These are phyloP conservation scores for Colletotrichum falcatum DNA, from an alignment of 2,329 filamentous ascomycete species.

Conservation along the genomic window DNA sequence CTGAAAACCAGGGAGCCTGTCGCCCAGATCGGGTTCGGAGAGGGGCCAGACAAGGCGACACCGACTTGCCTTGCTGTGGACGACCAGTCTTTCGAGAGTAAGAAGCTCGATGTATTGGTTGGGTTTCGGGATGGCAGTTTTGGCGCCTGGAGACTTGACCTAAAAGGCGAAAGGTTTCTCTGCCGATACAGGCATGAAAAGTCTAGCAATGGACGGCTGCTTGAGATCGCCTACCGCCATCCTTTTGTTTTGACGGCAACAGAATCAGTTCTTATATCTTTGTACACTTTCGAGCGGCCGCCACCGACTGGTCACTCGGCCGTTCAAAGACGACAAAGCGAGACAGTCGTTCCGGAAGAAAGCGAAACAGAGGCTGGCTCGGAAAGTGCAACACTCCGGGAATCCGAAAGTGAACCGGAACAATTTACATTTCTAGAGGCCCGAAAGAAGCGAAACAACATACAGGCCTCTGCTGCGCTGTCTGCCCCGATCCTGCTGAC, in stretches of 20 bases:
- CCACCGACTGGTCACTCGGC: background rate
- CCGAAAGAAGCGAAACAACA: background rate
- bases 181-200: conserved; percentile 69
- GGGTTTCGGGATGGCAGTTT: conserved; percentile 81
- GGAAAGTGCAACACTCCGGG: conserved; percentile 21
- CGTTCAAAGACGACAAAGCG: conserved; percentile 10
- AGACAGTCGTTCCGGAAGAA: conserved; percentile 12
- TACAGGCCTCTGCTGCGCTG: conserved; percentile 32
- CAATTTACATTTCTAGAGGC: background rate
- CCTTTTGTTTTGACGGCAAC: conserved; percentile 87
- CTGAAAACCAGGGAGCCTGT: conserved; percentile 72
- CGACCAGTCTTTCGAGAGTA: conserved; percentile 56
- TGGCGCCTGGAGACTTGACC: conserved; percentile 73
- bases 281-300: conserved; percentile 73
- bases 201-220: conserved; percentile 74
- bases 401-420: conserved; percentile 26
- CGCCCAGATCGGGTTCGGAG: conserved; percentile 58
- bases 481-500: conserved; percentile 72
- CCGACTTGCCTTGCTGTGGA: conserved; percentile 78
- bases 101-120: conserved; percentile 69
- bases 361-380: conserved; percentile 22
- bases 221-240: conserved; percentile 76
- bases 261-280: conserved; percentile 76
- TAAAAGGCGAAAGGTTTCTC: conserved; percentile 56
- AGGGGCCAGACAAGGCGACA: conserved; percentile 42